Evolutionary conservation across 225 moss, liverwort and hornwort species (phyloP).

Genomic region (Thuidium tamariscinum): DNA sequence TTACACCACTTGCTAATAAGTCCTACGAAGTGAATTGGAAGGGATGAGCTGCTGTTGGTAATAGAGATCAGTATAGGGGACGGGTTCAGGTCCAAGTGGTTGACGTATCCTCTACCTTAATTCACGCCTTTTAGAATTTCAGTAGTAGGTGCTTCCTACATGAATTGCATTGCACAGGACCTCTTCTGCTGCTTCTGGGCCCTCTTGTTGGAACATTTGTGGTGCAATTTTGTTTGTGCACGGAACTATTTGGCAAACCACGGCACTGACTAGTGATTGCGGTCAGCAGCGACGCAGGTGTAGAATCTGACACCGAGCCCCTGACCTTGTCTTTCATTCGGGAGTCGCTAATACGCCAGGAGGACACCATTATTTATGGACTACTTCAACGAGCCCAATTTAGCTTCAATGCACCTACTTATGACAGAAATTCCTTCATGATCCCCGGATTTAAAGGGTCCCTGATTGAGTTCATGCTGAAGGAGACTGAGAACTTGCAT

Average conservation of each 20-base stretch:
- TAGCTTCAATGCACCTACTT: conserved; percentile 62
- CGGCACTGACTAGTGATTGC: background rate
- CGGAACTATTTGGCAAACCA: background rate
- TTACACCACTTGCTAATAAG: background rate
- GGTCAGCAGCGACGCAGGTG: conserved; percentile 12
- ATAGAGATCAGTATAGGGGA: background rate
- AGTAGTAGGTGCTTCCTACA: background rate
- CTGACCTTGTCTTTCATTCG: conserved; percentile 60
- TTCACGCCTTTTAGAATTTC: background rate
- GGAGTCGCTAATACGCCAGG: conserved; percentile 79
- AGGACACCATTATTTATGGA: conserved; percentile 82
- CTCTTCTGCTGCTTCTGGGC: background rate
- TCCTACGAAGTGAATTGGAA: background rate
- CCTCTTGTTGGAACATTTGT: background rate
- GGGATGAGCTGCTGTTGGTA: background rate
- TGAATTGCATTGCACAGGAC: background rate
- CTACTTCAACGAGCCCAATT: conserved; percentile 79
- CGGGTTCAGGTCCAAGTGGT: background rate
- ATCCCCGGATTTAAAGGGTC: conserved; percentile 59
- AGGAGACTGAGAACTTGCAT: conserved; percentile 71
- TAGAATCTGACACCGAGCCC: conserved; percentile 23
- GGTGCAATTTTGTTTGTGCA: background rate
- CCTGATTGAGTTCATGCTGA: conserved; percentile 62
- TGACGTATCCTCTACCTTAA: background rate
- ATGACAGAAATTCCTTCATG: conserved; percentile 41